These are phyloP conservation scores for Podila epicladia DNA, from an alignment of 192 early-diverging fungal genomes.

Conservation along the genomic window DNA sequence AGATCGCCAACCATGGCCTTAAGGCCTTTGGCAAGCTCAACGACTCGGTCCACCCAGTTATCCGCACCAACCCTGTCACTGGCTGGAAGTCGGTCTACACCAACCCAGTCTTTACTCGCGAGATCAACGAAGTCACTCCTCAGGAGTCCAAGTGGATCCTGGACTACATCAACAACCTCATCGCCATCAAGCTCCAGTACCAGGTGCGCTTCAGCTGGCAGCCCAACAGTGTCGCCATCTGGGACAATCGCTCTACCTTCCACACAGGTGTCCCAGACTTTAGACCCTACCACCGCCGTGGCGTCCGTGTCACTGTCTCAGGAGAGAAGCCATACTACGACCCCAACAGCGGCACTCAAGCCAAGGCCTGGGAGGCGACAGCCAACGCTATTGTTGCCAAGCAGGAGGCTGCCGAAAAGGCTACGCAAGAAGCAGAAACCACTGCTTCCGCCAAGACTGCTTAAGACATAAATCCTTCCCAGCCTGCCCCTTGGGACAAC, in stretches of 20 bases:
- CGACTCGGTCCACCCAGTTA: constrained; percentile 56
- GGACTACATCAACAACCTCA: constrained; percentile 39
- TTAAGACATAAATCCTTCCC: background rate
- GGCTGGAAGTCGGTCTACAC: constrained; percentile 60
- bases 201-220: constrained; percentile 59
- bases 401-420: constrained; percentile 13
- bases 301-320: constrained; percentile 48
- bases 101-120: constrained; percentile 12
- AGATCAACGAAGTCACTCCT: constrained; percentile 51
- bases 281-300: constrained; percentile 44
- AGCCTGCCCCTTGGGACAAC: background rate
- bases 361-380: constrained; percentile 20
- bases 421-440: constrained; percentile 1
- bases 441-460: constrained; percentile 8
- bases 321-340: constrained; percentile 58
- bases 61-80: constrained; percentile 64
- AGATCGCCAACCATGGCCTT: constrained; percentile 16
- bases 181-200: constrained; percentile 53
- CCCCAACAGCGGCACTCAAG: constrained; percentile 19
- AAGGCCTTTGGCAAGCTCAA: constrained; percentile 49
- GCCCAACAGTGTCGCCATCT: constrained; percentile 55
- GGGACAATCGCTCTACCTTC: constrained; percentile 56
- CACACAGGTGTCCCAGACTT: constrained; percentile 56
- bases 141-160: constrained; percentile 54
- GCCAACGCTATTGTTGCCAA: constrained; percentile 20